phyloP scores from a whole-genome alignment of 768 basidiomycete species.

The Dentipellis sp. region DNA sequence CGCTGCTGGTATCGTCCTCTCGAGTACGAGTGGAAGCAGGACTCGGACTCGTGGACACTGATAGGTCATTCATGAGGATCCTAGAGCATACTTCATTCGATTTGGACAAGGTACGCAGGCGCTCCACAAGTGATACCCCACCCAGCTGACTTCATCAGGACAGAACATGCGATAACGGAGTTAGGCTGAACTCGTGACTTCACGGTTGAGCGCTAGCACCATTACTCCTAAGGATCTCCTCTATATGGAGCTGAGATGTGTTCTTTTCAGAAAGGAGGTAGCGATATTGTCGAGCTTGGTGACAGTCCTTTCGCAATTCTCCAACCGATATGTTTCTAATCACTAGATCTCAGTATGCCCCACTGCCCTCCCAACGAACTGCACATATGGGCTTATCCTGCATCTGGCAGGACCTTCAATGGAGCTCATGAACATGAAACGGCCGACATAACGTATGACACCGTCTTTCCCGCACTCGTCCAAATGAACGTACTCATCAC shows the following conservation, averaged over 20 bases:
- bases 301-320: slow-evolving; percentile 6
- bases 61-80: slow-evolving; percentile 34
- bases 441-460: slow-evolving; percentile 92
- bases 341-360: slow-evolving; percentile 11
- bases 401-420: slow-evolving; percentile 60
- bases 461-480: slow-evolving; percentile 70
- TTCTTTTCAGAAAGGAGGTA: slow-evolving; percentile 30
- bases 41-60: slow-evolving; percentile 25
- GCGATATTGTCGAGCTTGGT: slow-evolving; percentile 67
- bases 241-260: slow-evolving; percentile 20
- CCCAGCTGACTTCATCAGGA: neutral
- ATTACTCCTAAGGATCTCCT: neutral
- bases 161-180: slow-evolving; percentile 97
- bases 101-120: slow-evolving; percentile 69
- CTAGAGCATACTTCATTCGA: slow-evolving; percentile 84
- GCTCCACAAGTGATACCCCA: neutral
- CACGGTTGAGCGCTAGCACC: slow-evolving; percentile 20
- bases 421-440: slow-evolving; percentile 69
- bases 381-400: neutral
- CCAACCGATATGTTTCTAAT: neutral
- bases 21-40: slow-evolving; percentile 40
- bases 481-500: slow-evolving; percentile 47
- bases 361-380: slow-evolving; percentile 2
- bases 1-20: slow-evolving; percentile 64
- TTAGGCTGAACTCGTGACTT: slow-evolving; percentile 75